phyloP scores from a whole-genome alignment of 1,284 basidiomycete genomes.

The Sanghuangporus weigelae region DNA sequence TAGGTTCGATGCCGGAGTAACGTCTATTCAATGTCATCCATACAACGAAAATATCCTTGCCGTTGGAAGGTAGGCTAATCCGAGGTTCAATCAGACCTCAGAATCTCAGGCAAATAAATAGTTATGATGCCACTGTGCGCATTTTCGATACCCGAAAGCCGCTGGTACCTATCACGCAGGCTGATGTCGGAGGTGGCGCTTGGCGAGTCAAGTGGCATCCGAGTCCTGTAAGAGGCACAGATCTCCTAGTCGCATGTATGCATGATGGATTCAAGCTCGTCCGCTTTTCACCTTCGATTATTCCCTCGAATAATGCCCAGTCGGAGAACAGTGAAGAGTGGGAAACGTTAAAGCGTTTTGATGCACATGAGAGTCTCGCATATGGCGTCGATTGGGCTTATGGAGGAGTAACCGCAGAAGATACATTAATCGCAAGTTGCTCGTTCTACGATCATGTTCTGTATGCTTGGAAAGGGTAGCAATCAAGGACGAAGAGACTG shows the following conservation, averaged over 20 bases:
- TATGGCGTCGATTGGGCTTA: slow-evolving; percentile 97
- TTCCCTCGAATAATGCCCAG: slow-evolving; percentile 10
- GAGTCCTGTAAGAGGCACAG: slow-evolving; percentile 44
- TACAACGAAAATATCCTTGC: slow-evolving; percentile 78
- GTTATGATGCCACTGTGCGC: slow-evolving; percentile 82
- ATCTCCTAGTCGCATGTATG: slow-evolving; percentile 92
- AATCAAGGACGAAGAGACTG: background rate
- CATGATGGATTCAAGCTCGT: slow-evolving; percentile 93
- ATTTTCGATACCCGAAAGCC: slow-evolving; percentile 83
- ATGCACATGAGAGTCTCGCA: slow-evolving; percentile 79
- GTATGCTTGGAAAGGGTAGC: slow-evolving; percentile 72
- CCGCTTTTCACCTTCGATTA: slow-evolving; percentile 32
- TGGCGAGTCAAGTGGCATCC: slow-evolving; percentile 99
- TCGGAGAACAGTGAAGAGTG: slow-evolving; percentile 22
- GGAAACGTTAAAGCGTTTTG: slow-evolving; percentile 57
- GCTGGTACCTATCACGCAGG: slow-evolving; percentile 49
- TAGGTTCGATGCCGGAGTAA: slow-evolving; percentile 92
- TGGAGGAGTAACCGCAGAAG: slow-evolving; percentile 26
- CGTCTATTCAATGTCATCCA: slow-evolving; percentile 84
- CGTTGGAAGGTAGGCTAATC: slow-evolving; percentile 72
- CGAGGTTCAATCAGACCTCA: slow-evolving; percentile 1
- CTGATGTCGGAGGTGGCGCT: slow-evolving; percentile 83
- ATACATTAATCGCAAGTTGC: slow-evolving; percentile 77
- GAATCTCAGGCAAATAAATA: slow-evolving; percentile 28
- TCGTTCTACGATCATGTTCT: slow-evolving; percentile 94